A percentile compares a stretch with the other conserved stretches of the same genome.
phyloP scores from a whole-genome alignment of 176 grass and related monocot species.

The Sorghum bicolor region DNA sequence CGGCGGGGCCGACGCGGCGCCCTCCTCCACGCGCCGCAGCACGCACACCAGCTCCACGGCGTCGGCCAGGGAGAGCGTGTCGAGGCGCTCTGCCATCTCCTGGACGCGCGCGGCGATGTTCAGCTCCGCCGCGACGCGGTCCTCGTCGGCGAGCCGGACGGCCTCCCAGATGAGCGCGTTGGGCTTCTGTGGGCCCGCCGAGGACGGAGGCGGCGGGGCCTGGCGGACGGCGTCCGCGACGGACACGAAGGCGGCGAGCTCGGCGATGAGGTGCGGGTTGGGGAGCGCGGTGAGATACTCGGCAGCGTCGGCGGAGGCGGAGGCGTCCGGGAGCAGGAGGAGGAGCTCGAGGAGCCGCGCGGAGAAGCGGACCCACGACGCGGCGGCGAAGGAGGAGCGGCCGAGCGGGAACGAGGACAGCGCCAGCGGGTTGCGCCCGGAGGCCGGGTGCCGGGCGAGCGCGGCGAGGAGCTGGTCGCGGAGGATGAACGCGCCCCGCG shows the following conservation, averaged over 20 bases:
- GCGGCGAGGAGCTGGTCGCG: slow-evolving; percentile 69
- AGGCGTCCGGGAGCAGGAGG: slow-evolving; percentile 49
- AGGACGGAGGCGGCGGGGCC: slow-evolving; percentile 32
- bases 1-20: background rate
- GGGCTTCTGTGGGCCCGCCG: background rate
- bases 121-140: slow-evolving; percentile 43
- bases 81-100: slow-evolving; percentile 61
- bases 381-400: slow-evolving; percentile 59
- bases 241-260: slow-evolving; percentile 45
- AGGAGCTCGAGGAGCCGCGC: slow-evolving; percentile 75
- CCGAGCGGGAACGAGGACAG: slow-evolving; percentile 64
- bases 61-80: slow-evolving; percentile 61
- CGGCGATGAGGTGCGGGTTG: slow-evolving; percentile 41
- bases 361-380: slow-evolving; percentile 76
- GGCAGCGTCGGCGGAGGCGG: background rate
- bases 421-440: slow-evolving; percentile 82
- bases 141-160: slow-evolving; percentile 57
- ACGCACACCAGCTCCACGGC: slow-evolving; percentile 65
- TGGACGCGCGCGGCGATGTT: slow-evolving; percentile 47
- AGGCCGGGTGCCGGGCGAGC: slow-evolving; percentile 56
- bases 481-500: slow-evolving; percentile 70
- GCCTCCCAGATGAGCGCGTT: slow-evolving; percentile 54
- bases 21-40: slow-evolving; percentile 50
- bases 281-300: slow-evolving; percentile 56
- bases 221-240: slow-evolving; percentile 46